Percentiles rank a stretch among this genome's conserved stretches.
phyloP scores from a whole-genome alignment of 2,329 filamentous ascomycete genomes.

The Monosporascus ibericus region DNA sequence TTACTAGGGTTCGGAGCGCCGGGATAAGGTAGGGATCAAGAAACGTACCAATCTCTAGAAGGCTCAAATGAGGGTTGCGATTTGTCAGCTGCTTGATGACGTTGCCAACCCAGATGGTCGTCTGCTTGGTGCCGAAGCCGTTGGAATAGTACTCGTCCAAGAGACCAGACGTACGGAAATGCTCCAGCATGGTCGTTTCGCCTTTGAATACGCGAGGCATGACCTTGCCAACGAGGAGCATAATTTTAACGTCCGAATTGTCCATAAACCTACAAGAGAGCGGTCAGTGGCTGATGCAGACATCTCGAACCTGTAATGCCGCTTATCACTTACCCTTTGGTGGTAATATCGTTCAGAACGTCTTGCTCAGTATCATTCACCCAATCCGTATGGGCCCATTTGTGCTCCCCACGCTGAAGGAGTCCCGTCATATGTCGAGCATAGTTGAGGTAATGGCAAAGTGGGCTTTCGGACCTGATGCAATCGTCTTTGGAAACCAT shows the following conservation, averaged over 20 bases:
- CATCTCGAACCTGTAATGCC: too few relatives aligned
- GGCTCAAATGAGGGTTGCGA: constrained; percentile 29
- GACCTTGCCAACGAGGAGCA: constrained; percentile 10
- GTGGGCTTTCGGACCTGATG: neutral
- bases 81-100: constrained; percentile 27
- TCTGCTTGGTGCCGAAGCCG: constrained; percentile 9
- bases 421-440: constrained; percentile 5
- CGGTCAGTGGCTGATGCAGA: too few relatives aligned
- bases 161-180: constrained; percentile 8
- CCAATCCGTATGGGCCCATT: constrained; percentile 6
- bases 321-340: too few relatives aligned
- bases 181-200: constrained; percentile 10
- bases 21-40: too few relatives aligned
- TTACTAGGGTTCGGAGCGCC: too few relatives aligned
- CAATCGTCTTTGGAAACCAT: constrained; percentile 3
- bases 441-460: constrained; percentile 7
- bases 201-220: constrained; percentile 9
- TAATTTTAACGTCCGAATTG: constrained; percentile 9
- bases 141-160: constrained; percentile 8
- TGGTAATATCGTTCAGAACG: constrained; percentile 1
- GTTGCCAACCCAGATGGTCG: constrained; percentile 11
- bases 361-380: constrained; percentile 5
- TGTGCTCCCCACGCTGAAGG: constrained; percentile 2
- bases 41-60: constrained; percentile 17
- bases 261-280: neutral